Percentiles rank a stretch among this genome's conserved stretches.
phyloP scores from a whole-genome alignment of 225 moss, liverwort and hornwort species.

The Physcomitrium patens region DNA sequence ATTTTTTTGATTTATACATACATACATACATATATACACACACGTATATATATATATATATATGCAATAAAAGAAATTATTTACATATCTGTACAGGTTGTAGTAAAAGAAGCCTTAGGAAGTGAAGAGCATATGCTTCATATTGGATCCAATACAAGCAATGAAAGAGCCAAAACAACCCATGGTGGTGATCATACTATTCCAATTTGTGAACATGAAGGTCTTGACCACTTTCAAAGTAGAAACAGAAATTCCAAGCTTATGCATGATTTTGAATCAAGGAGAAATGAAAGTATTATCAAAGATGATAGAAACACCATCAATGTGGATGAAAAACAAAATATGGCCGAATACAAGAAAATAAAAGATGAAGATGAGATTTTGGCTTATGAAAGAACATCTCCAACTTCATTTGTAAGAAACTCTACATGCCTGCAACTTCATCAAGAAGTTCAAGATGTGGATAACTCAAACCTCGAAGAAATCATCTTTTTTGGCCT shows the following conservation, averaged over 20 bases:
- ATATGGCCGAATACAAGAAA: not conserved
- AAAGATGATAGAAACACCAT: not conserved
- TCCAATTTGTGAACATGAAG: not conserved
- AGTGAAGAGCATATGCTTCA: not conserved
- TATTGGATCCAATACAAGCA: not conserved
- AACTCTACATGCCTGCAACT: constrained; percentile 26
- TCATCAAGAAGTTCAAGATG: constrained; percentile 16
- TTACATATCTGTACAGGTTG: too few species aligned
- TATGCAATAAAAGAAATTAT: too few species aligned
- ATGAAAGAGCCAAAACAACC: not conserved
- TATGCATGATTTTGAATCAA: not conserved
- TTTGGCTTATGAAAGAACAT: not conserved
- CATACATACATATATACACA: too few species aligned
- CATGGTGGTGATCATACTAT: not conserved
- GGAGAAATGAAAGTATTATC: not conserved
- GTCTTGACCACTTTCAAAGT: not conserved
- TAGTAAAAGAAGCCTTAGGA: not conserved
- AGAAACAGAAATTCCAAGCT: fast-evolving
- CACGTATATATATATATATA: too few species aligned
- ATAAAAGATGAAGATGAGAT: not conserved
- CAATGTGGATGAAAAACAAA: not conserved
- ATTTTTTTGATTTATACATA: too few species aligned
- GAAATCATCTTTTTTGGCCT: constrained; percentile 40
- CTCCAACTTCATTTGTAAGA: not conserved
- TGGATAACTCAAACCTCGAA: constrained; percentile 25